phyloP scores from a whole-genome alignment of 2,329 filamentous ascomycete species.

The Hirsutella minnesotensis region DNA sequence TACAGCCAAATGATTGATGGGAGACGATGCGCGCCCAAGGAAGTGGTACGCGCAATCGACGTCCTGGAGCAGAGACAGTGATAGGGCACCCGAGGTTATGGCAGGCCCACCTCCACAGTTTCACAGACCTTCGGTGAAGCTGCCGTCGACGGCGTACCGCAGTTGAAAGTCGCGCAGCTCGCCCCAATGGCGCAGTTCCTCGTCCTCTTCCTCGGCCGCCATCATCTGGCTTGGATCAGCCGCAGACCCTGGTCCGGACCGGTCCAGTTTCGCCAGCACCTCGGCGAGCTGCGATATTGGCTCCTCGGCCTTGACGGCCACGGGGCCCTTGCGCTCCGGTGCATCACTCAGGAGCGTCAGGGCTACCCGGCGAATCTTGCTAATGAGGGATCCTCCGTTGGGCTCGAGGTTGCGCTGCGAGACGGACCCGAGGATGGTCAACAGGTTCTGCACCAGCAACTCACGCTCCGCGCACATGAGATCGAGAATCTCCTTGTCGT shows the following conservation, averaged over 20 bases:
- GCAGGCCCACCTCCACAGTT: background rate
- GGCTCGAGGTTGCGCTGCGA: constrained; percentile 76
- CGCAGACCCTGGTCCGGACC: constrained; percentile 30
- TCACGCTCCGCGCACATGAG: constrained; percentile 67
- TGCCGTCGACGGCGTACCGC: constrained; percentile 56
- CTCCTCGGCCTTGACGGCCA: constrained; percentile 50
- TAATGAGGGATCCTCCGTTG: constrained; percentile 54
- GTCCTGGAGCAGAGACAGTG: too few species aligned
- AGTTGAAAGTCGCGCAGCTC: constrained; percentile 68
- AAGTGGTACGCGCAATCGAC: too few species aligned
- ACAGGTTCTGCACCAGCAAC: constrained; percentile 67
- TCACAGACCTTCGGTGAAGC: constrained; percentile 26
- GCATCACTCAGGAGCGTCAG: constrained; percentile 60
- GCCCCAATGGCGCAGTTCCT: constrained; percentile 66
- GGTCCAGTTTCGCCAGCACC: constrained; percentile 63
- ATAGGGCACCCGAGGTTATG: too few species aligned
- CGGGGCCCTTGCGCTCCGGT: constrained; percentile 35
- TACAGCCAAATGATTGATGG: too few species aligned
- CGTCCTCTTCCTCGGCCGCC: constrained; percentile 55
- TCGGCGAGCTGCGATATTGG: constrained; percentile 63
- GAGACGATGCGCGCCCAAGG: too few species aligned
- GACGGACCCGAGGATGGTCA: constrained; percentile 63
- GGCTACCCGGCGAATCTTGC: constrained; percentile 77
- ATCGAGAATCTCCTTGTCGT: constrained; percentile 39
- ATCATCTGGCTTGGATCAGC: constrained; percentile 18